Base-by-base conservation (phyloP, 768 basidiomycete genomes). In the Hypsizygus marmoreus region DNA sequence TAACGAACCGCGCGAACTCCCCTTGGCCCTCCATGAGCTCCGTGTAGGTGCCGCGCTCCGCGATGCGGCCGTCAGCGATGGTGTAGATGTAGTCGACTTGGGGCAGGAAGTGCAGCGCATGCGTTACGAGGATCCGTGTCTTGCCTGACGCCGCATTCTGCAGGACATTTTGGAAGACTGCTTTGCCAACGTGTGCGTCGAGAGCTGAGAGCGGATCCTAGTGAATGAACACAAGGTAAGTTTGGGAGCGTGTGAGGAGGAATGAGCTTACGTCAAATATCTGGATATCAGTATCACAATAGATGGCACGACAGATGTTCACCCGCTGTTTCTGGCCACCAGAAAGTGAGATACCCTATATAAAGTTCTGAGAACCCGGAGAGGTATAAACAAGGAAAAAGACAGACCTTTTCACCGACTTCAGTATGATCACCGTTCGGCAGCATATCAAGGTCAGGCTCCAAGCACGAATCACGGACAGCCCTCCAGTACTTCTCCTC, bases 151-250 rank as follows among this genome's bases (percentile, higher is more conserved):
- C 69, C 12, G 74, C 77, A 43, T 81, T 79, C 45, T 82, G 74
- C 38, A 95, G 76, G 9, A 92, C 88, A 47, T 94, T 85, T 58
- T 88, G 80, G 70, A 95, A 93, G 12, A 95, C 83, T 3, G 81
- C 77, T 63, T 88, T 89, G 30, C 92, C 93, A 38, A 95, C 91
- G 59, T 94, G 91, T 4, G 92, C 91, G 61, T 97, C 94, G 9
- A 97, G 77, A 17, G 92, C 92, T n/a, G 86, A 89, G 8, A 93
- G 71, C 4, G 91, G 91, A 56, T 93, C 91, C 80, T 84, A 32
- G 6, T 37, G 16, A 33, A 9, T 24, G 14, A 38, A 20, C 22
- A n/a, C 14, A 12, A 25, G 8, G 22, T n/a, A 23, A n/a, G n/a
- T n/a, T n/a, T n/a, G n/a, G 33, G 20, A n/a, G n/a, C n/a, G n/a